Base-by-base conservation (phyloP, 1,139 yeast species). In the Zygosaccharomyces sapae region DNA sequence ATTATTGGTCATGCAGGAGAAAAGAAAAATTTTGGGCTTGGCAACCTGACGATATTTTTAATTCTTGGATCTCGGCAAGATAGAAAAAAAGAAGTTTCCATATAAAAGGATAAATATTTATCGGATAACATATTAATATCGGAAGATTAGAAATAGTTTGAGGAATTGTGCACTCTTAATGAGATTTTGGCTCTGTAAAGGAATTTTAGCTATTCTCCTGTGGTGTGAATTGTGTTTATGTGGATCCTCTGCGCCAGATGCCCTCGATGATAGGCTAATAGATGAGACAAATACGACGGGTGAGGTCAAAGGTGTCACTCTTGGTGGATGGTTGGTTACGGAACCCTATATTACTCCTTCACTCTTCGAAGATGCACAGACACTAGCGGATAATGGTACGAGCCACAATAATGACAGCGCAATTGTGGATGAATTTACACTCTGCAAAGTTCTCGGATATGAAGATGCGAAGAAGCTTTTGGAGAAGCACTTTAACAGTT, bases 271-370 rank as follows among this genome's bases (percentile, higher is more conserved):
- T 20, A 18, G 20, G 13, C 3, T 35, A 22, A n/a, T n/a, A 20
- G 24, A 12, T 12, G 41, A 25, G 19, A 27, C 10, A 10, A 33
- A 33, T 29, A 30, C 33, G 9, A 35, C 42, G n/a, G 30, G 29
- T n/a, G 8, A 38, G 9, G 44, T 56, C n/a, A 49, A 48, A 39
- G 87, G 86, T 41, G 77, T 81, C 18, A 74, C 80, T 20, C 57
- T 81, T 5, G 87, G 86, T 38, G 86, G 86, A 13, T 81, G 86
- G 86, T 66, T 81, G 18, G 80, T 81, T 1, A 66, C 81, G 4
- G 86, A 81, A 56, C 86, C 86, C 1, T 81, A 72, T 56, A 81
- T 81, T 52, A 80, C 84, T 0, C 86, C 87, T 1, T 73, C 82
- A 2, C 61, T 81, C 18, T 81, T 54, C 43, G 40, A 52, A 3